Conservation (phyloP, 2,329 filamentous ascomycete species). For the Penicillium sp. region DNA sequence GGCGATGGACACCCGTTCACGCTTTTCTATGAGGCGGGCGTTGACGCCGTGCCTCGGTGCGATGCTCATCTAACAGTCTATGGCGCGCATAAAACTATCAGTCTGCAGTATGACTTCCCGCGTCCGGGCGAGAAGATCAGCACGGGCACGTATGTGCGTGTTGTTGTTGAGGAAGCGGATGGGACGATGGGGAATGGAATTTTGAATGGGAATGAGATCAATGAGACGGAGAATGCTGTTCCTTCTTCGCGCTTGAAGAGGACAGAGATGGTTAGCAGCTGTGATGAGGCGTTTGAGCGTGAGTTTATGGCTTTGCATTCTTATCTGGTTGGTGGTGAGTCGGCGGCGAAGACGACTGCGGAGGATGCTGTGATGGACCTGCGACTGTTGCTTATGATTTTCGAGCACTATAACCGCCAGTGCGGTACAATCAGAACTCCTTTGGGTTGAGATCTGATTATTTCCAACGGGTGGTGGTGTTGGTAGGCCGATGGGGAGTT, state of each 20-base stretch:
- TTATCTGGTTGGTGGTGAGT: constrained; percentile 31
- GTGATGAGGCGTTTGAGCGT: constrained; percentile 39
- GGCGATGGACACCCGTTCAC: constrained; percentile 43
- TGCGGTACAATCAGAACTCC: constrained; percentile 38
- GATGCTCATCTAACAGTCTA: constrained; percentile 49
- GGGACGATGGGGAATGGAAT: not conserved
- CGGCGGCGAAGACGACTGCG: constrained; percentile 34
- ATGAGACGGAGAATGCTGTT: not conserved
- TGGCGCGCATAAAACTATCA: constrained; percentile 54
- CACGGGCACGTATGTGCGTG: constrained; percentile 54
- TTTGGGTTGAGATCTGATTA: constrained; percentile 33
- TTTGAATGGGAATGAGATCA: not conserved
- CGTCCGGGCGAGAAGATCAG: constrained; percentile 40
- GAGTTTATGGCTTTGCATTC: constrained; percentile 40
- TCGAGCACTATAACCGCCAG: constrained; percentile 38
- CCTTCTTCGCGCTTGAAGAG: constrained; percentile 15
- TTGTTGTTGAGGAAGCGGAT: constrained; percentile 39
- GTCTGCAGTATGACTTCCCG: constrained; percentile 57
- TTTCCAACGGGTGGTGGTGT: no score
- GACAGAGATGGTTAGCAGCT: constrained; percentile 34
- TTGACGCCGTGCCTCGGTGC: constrained; percentile 51
- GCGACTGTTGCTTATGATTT: constrained; percentile 35
- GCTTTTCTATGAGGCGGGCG: constrained; percentile 58
- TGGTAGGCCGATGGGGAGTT: no score
- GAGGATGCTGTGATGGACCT: constrained; percentile 41